Conservation (phyloP, 306 rosid species). For the Styphnolobium japonicum region DNA sequence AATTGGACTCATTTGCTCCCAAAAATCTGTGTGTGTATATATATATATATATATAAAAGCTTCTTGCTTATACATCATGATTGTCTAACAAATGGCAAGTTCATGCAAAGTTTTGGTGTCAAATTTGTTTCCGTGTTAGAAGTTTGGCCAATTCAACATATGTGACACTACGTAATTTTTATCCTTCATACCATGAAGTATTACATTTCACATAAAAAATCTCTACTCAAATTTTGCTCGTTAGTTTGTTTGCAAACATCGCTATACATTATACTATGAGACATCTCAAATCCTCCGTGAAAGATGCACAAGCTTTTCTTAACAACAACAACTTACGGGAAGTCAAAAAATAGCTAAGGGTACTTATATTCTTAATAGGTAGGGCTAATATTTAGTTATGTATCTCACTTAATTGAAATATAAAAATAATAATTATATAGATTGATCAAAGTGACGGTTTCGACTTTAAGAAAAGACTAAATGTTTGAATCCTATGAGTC, state of each 20-base stretch:
- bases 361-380: too few species aligned
- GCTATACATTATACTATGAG: too few species aligned
- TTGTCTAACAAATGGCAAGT: conserved; percentile 17
- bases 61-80: conserved; percentile 5
- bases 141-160: neutral
- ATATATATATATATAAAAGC: neutral
- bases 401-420: too few species aligned
- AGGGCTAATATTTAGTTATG: too few species aligned
- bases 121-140: neutral
- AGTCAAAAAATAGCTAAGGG: too few species aligned
- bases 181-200: neutral
- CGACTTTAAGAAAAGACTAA: too few species aligned
- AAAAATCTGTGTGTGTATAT: conserved; percentile 1
- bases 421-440: too few species aligned
- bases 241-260: neutral
- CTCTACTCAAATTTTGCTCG: neutral
- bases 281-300: too few species aligned
- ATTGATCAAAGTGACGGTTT: too few species aligned
- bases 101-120: neutral
- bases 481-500: too few species aligned
- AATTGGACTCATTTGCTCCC: neutral
- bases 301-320: neutral
- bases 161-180: neutral
- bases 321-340: too few species aligned
- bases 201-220: neutral